Evolutionary conservation across 306 rosid genomes (phyloP).

Genomic region (Malus orientalis): DNA sequence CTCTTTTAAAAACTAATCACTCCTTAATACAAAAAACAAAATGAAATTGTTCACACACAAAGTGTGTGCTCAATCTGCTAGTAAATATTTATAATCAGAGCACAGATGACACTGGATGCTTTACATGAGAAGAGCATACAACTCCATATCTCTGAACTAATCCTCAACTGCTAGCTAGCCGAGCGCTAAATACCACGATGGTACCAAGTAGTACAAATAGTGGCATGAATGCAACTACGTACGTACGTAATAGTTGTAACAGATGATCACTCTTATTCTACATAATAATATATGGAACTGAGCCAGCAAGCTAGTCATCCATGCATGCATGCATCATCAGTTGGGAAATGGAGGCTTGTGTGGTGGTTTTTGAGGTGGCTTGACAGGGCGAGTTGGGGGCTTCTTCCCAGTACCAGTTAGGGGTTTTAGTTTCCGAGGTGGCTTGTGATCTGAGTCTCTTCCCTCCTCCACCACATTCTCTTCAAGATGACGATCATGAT

Average conservation of each 20-base stretch:
- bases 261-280: background rate
- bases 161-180: background rate
- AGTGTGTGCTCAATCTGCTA: no score
- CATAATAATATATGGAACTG: background rate
- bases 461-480: background rate
- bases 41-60: no score
- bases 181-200: background rate
- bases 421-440: constrained; percentile 1
- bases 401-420: background rate
- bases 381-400: background rate
- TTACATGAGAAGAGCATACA: background rate
- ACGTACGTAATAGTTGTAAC: background rate
- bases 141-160: background rate
- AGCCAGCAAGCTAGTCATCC: background rate
- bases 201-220: background rate
- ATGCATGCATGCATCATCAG: background rate
- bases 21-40: no score
- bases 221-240: background rate
- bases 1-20: no score
- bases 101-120: background rate
- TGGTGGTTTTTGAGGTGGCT: constrained; percentile 1
- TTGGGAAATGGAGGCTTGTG: background rate
- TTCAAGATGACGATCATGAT: background rate
- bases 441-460: background rate
- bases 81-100: background rate